A percentile compares a stretch with the other conserved stretches of the same genome.
Evolutionary conservation across 257 asterid genomes (phyloP).

Genomic region (Plantago major): DNA sequence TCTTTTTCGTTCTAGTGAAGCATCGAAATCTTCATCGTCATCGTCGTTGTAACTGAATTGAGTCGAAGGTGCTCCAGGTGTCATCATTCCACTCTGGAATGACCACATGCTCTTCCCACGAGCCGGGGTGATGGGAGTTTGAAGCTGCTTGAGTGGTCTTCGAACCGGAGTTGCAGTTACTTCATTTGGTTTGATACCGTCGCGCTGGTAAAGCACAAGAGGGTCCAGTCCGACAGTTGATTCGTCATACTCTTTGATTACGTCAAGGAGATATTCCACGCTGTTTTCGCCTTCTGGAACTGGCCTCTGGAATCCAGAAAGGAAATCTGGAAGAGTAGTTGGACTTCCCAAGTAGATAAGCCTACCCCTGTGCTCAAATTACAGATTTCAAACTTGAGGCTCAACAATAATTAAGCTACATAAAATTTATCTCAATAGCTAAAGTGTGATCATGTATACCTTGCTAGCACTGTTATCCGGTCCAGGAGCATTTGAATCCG

Average conservation of each 20-base stretch:
- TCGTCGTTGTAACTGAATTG: slow-evolving; percentile 31
- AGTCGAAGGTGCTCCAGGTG: slow-evolving; percentile 31
- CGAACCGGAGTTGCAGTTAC: slow-evolving; percentile 52
- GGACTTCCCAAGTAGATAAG: slow-evolving; percentile 69
- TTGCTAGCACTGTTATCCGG: slow-evolving; percentile 64
- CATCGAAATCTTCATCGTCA: slow-evolving; percentile 52
- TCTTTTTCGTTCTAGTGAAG: slow-evolving; percentile 56
- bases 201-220: slow-evolving; percentile 56
- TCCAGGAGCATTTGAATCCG: slow-evolving; percentile 81
- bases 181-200: slow-evolving; percentile 61
- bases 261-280: slow-evolving; percentile 72
- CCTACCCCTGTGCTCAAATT: slow-evolving; percentile 55
- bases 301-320: slow-evolving; percentile 64
- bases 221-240: slow-evolving; percentile 77
- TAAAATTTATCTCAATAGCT: neutral
- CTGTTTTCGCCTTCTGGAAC: slow-evolving; percentile 81
- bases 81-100: slow-evolving; percentile 39
- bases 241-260: slow-evolving; percentile 81
- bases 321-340: slow-evolving; percentile 36
- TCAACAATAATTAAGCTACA: neutral
- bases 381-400: neutral
- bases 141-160: slow-evolving; percentile 33
- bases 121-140: slow-evolving; percentile 31
- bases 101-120: slow-evolving; percentile 41
- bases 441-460: slow-evolving; percentile 30